Conservation (phyloP, 2,329 filamentous ascomycete species). For the Dothiorella sarmentorum region DNA sequence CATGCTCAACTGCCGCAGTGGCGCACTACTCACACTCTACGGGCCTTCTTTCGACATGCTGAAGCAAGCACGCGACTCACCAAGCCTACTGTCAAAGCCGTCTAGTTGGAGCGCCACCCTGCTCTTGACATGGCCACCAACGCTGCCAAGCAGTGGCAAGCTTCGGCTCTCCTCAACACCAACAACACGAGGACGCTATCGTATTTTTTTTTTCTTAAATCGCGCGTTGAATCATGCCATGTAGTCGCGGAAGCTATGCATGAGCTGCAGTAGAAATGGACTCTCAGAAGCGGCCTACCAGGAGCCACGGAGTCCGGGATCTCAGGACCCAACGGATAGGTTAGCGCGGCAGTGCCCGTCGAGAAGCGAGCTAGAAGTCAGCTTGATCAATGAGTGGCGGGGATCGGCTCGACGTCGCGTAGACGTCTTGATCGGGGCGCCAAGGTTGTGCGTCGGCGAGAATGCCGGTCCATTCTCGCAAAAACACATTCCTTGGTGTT, state of each 20-base stretch:
- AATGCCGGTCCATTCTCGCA: conserved; percentile 6
- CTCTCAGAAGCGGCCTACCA: not conserved
- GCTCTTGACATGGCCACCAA: not conserved
- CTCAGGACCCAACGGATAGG: too few species aligned
- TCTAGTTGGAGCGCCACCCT: not conserved
- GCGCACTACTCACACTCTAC: not conserved
- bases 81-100: conserved; percentile 1
- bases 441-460: not conserved
- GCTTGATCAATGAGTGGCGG: not conserved
- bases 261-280: not conserved
- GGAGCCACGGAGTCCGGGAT: not conserved
- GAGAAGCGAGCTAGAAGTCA: not conserved
- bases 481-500: not conserved
- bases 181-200: not conserved
- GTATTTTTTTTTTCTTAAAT: not conserved
- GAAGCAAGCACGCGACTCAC: not conserved
- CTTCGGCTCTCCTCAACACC: conserved; percentile 1
- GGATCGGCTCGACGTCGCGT: not conserved
- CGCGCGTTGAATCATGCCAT: not conserved
- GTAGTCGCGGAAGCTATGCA: not conserved
- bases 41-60: not conserved
- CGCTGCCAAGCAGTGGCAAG: not conserved
- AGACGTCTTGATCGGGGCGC: not conserved
- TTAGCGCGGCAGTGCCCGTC: not conserved
- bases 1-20: not conserved